Evolutionary conservation across 371 early-diverging fungal species (phyloP), one percentile per base, ranked within the genome.

Genomic region (Lichtheimia corymbifera): DNA sequence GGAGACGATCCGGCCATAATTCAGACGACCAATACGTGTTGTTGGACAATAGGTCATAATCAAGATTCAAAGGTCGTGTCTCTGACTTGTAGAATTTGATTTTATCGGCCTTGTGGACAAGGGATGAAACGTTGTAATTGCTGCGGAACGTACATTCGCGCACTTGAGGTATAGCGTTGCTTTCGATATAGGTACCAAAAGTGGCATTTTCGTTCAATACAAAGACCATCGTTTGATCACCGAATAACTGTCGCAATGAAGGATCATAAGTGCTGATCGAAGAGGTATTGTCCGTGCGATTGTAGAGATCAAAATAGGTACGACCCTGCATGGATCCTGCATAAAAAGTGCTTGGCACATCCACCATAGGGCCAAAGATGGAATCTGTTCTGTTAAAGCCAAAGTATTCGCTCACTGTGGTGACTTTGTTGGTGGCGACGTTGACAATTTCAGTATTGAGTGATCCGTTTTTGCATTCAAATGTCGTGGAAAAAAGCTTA

Each of bases 301-400:
- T 55, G 13, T 20, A 6, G 20, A 64, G 40, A n/a, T 64, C 64
- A 40, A 5, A 58, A 22, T n/a, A 45, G 17, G 66, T 66, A 4
- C 66, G 58, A 3, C 66, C 66, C 0, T 35, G 44, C 66, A 66
- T 66, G 22, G 59, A 41, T 30, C 55, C 66, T 9, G 43, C 53
- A 28, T 66, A 66, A 42, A 55, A 62, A 5, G 51, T 50, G 13
- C 6, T 15, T 1, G 66, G 66, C 1, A 66, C 50, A 15, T 13
- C 14, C 2, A 51, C 50, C 9, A 17, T 14, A 5, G 62, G 53
- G 4, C 49, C 6, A 20, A 47, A 51, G 24, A 42, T 14, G 0
- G 52, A n/a, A 18, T 61, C 24, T 1, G 14, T 22, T 9, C 17
- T 53, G 52, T 52, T 53, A 41, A 50, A 54, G 0, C 58, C 51